phyloP scores from a whole-genome alignment of 345 rosid species.

The Euphorbia pulcherrima region DNA sequence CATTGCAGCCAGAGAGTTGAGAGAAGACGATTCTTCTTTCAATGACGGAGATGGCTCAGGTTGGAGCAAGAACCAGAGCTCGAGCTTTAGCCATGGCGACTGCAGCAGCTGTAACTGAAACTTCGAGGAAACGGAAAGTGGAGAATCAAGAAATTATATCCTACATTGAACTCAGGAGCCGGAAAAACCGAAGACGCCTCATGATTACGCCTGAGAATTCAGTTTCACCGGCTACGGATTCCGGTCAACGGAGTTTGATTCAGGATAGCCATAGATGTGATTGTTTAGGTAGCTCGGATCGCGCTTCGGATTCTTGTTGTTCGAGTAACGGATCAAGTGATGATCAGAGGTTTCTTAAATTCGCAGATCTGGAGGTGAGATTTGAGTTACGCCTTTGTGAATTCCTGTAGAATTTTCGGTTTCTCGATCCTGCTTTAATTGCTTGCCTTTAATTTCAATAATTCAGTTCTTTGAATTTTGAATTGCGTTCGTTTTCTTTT shows the following conservation, averaged over 20 bases:
- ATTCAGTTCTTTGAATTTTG: conserved; percentile 14
- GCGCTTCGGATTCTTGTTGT: conserved; percentile 47
- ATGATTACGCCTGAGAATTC: conserved; percentile 17
- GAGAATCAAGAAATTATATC: conserved; percentile 12
- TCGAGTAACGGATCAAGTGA: conserved; percentile 50
- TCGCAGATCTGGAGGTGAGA: conserved; percentile 53
- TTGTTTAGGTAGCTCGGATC: conserved; percentile 32
- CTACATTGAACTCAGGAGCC: conserved; percentile 42
- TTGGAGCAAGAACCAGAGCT: conserved; percentile 33
- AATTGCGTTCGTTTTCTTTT: conserved; percentile 4
- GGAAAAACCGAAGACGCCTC: conserved; percentile 1
- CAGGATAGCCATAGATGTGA: conserved; percentile 21
- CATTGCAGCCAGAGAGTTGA: conserved; percentile 4
- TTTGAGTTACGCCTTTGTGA: conserved; percentile 6
- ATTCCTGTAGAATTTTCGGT: conserved; percentile 20
- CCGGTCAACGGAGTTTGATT: conserved; percentile 12
- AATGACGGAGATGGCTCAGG: conserved; percentile 33
- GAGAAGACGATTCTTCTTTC: conserved; percentile 19
- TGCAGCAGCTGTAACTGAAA: conserved; percentile 12
- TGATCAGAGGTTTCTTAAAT: conserved; percentile 26
- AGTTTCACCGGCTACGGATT: not conserved
- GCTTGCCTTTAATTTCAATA: conserved; percentile 17
- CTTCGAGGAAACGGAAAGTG: conserved; percentile 23
- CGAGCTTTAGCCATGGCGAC: conserved; percentile 15
- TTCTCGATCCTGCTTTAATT: conserved; percentile 31